Conservation (phyloP, 2,329 filamentous ascomycete species). For the Neopestalotiopsis sp. region DNA sequence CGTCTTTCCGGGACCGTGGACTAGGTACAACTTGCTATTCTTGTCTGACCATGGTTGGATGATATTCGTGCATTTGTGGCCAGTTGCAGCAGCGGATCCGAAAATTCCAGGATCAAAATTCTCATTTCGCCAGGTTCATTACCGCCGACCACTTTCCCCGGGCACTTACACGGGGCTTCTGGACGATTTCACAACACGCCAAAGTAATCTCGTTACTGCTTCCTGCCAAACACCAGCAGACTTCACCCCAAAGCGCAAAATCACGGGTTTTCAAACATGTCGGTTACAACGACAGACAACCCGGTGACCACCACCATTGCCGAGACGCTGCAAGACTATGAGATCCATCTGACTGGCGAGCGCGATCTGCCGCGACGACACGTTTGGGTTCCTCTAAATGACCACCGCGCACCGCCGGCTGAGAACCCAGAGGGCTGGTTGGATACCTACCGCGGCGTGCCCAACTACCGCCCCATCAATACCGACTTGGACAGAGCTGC, state of each 20-base stretch:
- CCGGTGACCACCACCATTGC: conserved; percentile 26
- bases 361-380: conserved; percentile 19
- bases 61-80: background rate
- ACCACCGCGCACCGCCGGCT: conserved; percentile 23
- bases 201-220: background rate
- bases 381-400: conserved; percentile 25
- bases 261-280: conserved; percentile 22
- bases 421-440: conserved; percentile 32
- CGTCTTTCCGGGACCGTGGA: background rate
- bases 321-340: conserved; percentile 34
- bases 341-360: conserved; percentile 29
- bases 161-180: background rate
- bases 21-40: background rate
- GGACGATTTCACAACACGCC: background rate
- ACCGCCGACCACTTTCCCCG: background rate
- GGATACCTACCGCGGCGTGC: conserved; percentile 30
- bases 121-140: background rate
- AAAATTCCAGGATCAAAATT: background rate
- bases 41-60: background rate
- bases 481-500: conserved; percentile 25
- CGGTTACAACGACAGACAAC: conserved; percentile 29
- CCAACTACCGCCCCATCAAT: conserved; percentile 34
- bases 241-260: background rate
- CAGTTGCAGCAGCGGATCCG: conserved; percentile 1
- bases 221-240: background rate